phyloP scores from a whole-genome alignment of 1,139 yeast genomes.

The Blastobotrys malaysiensis region DNA sequence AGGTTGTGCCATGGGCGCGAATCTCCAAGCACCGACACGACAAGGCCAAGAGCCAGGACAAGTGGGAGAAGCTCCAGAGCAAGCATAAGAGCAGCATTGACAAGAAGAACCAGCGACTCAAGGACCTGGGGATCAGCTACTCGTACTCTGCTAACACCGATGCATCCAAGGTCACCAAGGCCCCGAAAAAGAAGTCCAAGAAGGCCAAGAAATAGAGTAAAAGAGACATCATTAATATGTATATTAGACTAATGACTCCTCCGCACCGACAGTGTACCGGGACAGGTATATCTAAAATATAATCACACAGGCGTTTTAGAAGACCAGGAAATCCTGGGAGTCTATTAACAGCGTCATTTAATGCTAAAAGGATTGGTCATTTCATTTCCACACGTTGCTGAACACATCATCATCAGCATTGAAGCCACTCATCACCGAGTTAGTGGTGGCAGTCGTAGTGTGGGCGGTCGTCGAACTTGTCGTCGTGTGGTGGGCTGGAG shows the following conservation, averaged over 20 bases:
- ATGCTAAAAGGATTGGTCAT: neutral
- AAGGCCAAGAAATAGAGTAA: conserved; percentile 12
- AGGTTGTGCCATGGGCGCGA: conserved; percentile 57
- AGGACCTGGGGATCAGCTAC: conserved; percentile 49
- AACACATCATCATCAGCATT: conserved; percentile 56
- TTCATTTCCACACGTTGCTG: conserved; percentile 56
- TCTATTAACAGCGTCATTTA: neutral
- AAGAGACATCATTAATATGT: neutral
- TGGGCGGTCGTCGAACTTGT: too few species aligned
- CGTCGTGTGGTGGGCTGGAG: neutral
- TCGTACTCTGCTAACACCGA: conserved; percentile 15
- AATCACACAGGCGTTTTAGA: neutral
- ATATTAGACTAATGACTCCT: conserved; percentile 1
- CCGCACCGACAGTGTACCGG: neutral
- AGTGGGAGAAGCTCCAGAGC: conserved; percentile 54
- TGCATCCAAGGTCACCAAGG: conserved; percentile 7
- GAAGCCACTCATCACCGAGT: neutral
- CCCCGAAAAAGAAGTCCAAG: conserved; percentile 10
- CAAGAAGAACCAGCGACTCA: conserved; percentile 45
- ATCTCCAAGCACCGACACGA: conserved; percentile 53
- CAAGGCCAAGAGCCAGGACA: conserved; percentile 49
- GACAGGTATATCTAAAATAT: neutral
- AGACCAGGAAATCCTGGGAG: too few species aligned
- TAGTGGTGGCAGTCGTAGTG: neutral
- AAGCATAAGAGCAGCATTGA: conserved; percentile 45